These are phyloP conservation scores for Aspergillus sp. DNA, from an alignment of 2,329 filamentous ascomycete species.

Conservation along the genomic window DNA sequence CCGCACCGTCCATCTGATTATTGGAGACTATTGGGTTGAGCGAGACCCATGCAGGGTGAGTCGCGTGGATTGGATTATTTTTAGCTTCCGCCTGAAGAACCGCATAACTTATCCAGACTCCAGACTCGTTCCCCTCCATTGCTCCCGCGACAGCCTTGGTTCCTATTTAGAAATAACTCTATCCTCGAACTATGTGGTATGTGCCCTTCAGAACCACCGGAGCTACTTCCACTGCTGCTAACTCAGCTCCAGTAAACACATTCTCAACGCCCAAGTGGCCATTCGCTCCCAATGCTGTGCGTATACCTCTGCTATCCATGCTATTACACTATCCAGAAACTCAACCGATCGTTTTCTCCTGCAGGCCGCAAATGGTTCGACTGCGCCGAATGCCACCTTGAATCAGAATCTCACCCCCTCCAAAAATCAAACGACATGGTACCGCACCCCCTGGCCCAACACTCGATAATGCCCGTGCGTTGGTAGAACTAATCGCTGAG, in stretches of 20 bases:
- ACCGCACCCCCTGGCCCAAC: conserved; percentile 7
- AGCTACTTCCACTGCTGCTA: not conserved
- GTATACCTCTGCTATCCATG: conserved; percentile 28
- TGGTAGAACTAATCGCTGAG: not conserved
- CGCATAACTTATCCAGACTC: conserved; percentile 6
- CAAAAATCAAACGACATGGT: conserved; percentile 80
- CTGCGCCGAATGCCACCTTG: conserved; percentile 89
- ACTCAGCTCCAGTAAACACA: conserved; percentile 72
- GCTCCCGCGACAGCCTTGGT: not conserved
- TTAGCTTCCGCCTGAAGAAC: conserved; percentile 18
- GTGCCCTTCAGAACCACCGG: conserved; percentile 3
- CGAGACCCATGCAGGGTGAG: not conserved
- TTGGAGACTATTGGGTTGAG: not conserved
- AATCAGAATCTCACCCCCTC: conserved; percentile 75
- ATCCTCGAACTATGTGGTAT: conserved; percentile 28
- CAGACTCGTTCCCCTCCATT: not conserved
- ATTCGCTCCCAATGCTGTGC: conserved; percentile 95
- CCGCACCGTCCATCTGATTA: not conserved
- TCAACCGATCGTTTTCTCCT: not conserved
- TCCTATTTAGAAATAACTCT: not conserved
- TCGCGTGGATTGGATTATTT: conserved; percentile 9
- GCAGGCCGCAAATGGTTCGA: conserved; percentile 96
- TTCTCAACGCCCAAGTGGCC: conserved; percentile 95
- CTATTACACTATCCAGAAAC: not conserved
- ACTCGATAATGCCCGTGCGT: not conserved